Base-by-base conservation (phyloP, 2,329 filamentous ascomycete species). In the Xylariales sp. region DNA sequence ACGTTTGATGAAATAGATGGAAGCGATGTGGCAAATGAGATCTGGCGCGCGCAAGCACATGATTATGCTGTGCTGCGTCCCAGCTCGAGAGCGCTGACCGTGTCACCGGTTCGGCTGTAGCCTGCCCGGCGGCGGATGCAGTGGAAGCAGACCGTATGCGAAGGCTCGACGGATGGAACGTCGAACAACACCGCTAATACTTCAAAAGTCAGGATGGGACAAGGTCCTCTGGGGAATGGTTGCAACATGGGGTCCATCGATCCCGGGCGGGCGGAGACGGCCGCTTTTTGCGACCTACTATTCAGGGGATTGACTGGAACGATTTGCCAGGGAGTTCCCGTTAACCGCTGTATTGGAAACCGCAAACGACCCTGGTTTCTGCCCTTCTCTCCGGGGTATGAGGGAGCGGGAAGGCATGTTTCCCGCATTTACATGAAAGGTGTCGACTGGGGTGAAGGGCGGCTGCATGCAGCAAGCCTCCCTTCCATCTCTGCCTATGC, bases 381-480 rank as follows among this genome's bases (percentile, higher is more conserved):
- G 16, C 37, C 47, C 55, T 56, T 52, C 47, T 49, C 51, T 45
- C 45, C 46, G 38, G 27, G 40, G 40, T 48, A 33, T n/a, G 18
- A 51, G 47, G 45, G 43, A 43, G 51, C 49, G 51, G 51, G 45
- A 51, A 50, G 53, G 46, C 31, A 40, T 34, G 40, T 44, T 25
- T 38, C 40, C 47, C 43, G 44, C 29, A 20, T 28, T n/a, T 25
- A 22, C 15, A 20, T 38, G 34, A 18, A 37, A 19, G 21, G 15
- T 27, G 36, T 44, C 24, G 25, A 21, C 16, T 25, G 32, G 36
- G 31, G 33, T 34, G 36, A 28, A 28, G n/a, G n/a, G n/a, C 31
- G 42, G 39, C 29, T 42, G 35, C 37, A 38, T 43, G 34, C 40
- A 40, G 40, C 14, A n/a, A 43, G 37, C 33, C 12, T 35, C 31